Evolutionary conservation across 345 rosid genomes (phyloP).

Genomic region (Eutrema yunnanense): DNA sequence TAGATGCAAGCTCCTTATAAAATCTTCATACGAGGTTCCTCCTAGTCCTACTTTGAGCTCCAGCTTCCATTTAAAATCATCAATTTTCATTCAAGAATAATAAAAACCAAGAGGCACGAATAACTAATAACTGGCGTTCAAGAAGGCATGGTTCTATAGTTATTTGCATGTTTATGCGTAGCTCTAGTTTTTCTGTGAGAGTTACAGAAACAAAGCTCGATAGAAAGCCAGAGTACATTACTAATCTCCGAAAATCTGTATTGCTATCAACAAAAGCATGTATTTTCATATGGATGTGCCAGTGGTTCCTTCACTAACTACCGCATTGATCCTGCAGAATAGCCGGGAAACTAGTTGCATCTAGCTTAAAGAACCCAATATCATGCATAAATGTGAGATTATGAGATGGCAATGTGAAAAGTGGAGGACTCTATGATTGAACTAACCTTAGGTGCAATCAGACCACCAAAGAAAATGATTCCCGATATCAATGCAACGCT

Average conservation of each 20-base stretch:
- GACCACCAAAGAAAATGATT: constrained; percentile 81
- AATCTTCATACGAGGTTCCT: constrained; percentile 95
- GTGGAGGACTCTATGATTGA: background rate
- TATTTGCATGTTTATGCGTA: background rate
- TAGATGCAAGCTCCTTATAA: constrained; percentile 69
- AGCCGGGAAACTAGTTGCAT: background rate
- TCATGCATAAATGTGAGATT: background rate
- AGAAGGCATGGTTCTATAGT: background rate
- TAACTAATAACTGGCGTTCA: background rate
- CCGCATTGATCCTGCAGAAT: background rate
- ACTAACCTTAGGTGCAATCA: constrained; percentile 87
- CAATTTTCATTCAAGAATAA: background rate
- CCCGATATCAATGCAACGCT: constrained; percentile 66
- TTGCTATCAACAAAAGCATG: background rate
- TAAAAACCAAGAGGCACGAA: background rate
- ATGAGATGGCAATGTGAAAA: background rate
- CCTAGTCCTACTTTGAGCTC: constrained; percentile 86
- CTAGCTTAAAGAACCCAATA: background rate
- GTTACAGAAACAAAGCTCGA: background rate
- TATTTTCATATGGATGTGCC: background rate
- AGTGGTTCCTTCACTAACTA: background rate
- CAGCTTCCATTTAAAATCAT: constrained; percentile 45
- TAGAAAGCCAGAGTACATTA: background rate
- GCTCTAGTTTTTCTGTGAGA: background rate
- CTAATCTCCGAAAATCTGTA: background rate